Percentiles rank a stretch among this genome's conserved stretches.
phyloP scores from a whole-genome alignment of 176 grass and related monocot genomes.

The Carex cristatella region DNA sequence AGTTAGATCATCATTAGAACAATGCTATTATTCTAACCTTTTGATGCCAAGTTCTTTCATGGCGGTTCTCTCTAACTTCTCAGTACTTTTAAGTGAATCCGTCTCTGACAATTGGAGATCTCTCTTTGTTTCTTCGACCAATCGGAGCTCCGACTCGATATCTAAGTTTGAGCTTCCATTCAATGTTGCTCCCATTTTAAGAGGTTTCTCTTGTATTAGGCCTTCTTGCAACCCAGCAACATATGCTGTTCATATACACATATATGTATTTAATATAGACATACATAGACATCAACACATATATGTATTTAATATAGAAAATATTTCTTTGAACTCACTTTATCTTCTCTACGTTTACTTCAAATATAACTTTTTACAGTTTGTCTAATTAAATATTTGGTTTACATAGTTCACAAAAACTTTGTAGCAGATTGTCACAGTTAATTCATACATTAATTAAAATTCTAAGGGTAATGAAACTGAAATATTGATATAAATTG shows the following conservation, averaged over 20 bases:
- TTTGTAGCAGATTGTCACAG: too few species aligned
- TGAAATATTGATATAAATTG: not conserved
- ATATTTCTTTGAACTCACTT: too few species aligned
- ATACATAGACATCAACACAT: too few species aligned
- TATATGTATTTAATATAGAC: too few species aligned
- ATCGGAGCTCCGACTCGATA: slow-evolving; percentile 49
- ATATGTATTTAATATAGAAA: too few species aligned
- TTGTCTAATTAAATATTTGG: too few species aligned
- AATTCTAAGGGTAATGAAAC: not conserved
- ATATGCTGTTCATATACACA: slow-evolving; percentile 32
- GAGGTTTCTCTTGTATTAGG: slow-evolving; percentile 54
- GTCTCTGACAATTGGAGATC: slow-evolving; percentile 1
- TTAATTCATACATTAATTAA: too few species aligned
- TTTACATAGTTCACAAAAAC: not conserved
- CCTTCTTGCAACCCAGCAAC: slow-evolving; percentile 52
- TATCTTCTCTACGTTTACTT: too few species aligned
- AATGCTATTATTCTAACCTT: slow-evolving; percentile 14
- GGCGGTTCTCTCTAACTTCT: slow-evolving; percentile 27
- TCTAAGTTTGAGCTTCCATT: slow-evolving; percentile 45
- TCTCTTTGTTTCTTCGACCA: slow-evolving; percentile 45
- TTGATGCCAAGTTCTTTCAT: slow-evolving; percentile 86
- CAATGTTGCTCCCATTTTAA: slow-evolving; percentile 46
- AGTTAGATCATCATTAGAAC: not conserved
- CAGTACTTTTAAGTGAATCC: not conserved
- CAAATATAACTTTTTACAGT: too few species aligned